A percentile compares a stretch with the other conserved stretches of the same genome.
Conservation (phyloP, 129 eudicot species). For the Arctium lappa region DNA sequence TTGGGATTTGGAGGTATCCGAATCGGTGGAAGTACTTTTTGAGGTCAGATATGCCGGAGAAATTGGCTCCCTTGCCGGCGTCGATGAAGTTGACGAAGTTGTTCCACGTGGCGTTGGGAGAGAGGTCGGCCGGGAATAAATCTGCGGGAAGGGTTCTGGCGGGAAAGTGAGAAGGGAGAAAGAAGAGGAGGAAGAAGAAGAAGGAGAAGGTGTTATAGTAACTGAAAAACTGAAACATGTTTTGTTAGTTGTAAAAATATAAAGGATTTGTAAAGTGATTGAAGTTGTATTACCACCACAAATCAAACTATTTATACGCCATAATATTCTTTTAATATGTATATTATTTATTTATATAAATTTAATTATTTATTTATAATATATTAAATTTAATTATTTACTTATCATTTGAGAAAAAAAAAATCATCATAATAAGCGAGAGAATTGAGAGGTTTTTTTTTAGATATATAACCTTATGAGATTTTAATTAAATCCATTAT, state of each 20-base stretch:
- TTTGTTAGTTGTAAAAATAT: constrained; percentile 24
- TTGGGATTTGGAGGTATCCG: constrained; percentile 58
- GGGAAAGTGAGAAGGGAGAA: constrained; percentile 42
- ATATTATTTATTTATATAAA: neutral
- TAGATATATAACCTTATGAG: too few relatives aligned
- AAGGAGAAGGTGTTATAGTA: constrained; percentile 1
- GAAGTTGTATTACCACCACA: constrained; percentile 2
- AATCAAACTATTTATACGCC: constrained; percentile 31
- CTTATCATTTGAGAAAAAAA: too few relatives aligned
- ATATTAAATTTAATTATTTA: too few relatives aligned
- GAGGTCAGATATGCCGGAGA: constrained; percentile 68
- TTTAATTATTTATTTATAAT: too few relatives aligned
- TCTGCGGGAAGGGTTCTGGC: constrained; percentile 47
- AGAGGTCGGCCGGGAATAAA: constrained; percentile 32
- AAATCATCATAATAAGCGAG: too few relatives aligned
- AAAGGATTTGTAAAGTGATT: constrained; percentile 11
- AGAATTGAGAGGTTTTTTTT: too few relatives aligned
- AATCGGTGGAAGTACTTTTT: constrained; percentile 68
- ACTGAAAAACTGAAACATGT: constrained; percentile 67
- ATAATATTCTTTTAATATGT: neutral
- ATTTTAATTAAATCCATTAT: too few relatives aligned
- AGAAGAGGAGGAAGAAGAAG: constrained; percentile 14
- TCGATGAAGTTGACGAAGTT: constrained; percentile 52
- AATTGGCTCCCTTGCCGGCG: constrained; percentile 59
- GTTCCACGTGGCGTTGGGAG: constrained; percentile 60